A percentile compares a stretch with the other conserved stretches of the same genome.
These are phyloP conservation scores for Murraya paniculata DNA, from an alignment of 345 rosid genomes.

Conservation along the genomic window DNA sequence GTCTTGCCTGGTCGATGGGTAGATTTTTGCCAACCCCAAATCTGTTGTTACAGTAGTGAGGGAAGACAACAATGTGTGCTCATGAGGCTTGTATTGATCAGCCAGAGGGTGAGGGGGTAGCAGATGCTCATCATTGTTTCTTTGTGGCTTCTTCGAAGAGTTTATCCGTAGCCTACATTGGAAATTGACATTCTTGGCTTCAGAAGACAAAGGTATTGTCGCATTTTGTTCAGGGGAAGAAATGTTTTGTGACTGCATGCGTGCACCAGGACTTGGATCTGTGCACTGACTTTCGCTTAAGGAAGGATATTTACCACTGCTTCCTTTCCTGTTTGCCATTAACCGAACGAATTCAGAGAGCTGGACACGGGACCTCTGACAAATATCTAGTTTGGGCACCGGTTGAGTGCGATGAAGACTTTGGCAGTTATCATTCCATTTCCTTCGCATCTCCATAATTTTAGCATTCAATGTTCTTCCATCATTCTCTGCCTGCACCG, in stretches of 20 bases:
- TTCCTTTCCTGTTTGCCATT: constrained; percentile 18
- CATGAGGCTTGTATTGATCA: constrained; percentile 21
- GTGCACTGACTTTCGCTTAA: constrained; percentile 14
- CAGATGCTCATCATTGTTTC: constrained; percentile 12
- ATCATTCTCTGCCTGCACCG: constrained; percentile 63
- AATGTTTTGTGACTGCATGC: constrained; percentile 10
- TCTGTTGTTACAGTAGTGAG: constrained; percentile 50
- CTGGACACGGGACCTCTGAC: constrained; percentile 32
- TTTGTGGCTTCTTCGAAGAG: constrained; percentile 23
- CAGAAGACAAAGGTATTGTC: constrained; percentile 14
- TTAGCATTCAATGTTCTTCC: constrained; percentile 32
- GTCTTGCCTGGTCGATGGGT: constrained; percentile 37
- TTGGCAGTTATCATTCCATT: constrained; percentile 59
- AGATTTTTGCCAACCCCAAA: constrained; percentile 52
- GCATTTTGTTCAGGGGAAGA: constrained; percentile 1
- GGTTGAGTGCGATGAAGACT: constrained; percentile 46
- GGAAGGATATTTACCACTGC: constrained; percentile 12
- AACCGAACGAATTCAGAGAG: constrained; percentile 10
- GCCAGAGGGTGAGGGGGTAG: constrained; percentile 15
- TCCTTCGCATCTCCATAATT: constrained; percentile 41
- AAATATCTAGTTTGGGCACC: constrained; percentile 31
- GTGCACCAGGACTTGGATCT: constrained; percentile 11
- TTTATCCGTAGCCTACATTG: constrained; percentile 25
- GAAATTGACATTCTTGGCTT: constrained; percentile 18
- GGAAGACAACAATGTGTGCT: constrained; percentile 21